A percentile compares a stretch with the other conserved stretches of the same genome.
Conservation (phyloP, 1,284 basidiomycete genomes). For the Rhodotorula sp. region DNA sequence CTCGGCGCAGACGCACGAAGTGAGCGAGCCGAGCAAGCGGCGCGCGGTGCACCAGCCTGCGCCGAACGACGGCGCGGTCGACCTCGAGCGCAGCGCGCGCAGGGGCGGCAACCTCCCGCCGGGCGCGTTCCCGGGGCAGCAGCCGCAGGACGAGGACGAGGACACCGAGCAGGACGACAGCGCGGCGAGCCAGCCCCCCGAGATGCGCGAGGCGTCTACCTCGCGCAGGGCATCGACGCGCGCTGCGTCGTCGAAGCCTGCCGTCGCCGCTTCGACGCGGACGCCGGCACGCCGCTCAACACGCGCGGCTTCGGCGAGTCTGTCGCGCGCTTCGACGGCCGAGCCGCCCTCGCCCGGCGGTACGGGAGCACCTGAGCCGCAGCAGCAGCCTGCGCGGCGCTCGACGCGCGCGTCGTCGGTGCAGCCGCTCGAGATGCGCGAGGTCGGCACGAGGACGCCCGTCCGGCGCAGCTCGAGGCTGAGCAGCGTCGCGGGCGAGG, state of each 20-base stretch:
- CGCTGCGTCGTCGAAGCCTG: too few relatives aligned
- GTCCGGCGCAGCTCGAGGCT: conserved; percentile 24
- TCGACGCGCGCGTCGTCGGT: conserved; percentile 15
- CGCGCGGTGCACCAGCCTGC: conserved; percentile 30
- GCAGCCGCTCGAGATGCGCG: background rate
- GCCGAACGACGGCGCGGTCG: conserved; percentile 1
- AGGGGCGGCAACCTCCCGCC: conserved; percentile 18
- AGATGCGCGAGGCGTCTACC: background rate
- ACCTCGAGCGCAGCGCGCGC: background rate
- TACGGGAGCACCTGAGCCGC: background rate
- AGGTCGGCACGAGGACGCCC: background rate
- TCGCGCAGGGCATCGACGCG: background rate
- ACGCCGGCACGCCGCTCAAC: background rate
- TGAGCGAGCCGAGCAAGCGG: conserved; percentile 24
- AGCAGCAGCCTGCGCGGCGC: background rate
- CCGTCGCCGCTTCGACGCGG: background rate
- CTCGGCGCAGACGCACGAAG: background rate
- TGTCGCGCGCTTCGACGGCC: background rate
- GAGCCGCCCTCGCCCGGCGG: background rate
- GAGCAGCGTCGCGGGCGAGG: background rate
- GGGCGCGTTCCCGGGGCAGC: conserved; percentile 25
- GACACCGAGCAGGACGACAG: conserved; percentile 8
- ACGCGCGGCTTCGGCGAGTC: background rate
- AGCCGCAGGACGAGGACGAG: conserved; percentile 8
- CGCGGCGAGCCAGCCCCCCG: background rate